Evolutionary conservation across 176 grass and related monocot genomes (phyloP), one percentile per base, ranked within the genome.

Genomic region (Ensete glaucum): DNA sequence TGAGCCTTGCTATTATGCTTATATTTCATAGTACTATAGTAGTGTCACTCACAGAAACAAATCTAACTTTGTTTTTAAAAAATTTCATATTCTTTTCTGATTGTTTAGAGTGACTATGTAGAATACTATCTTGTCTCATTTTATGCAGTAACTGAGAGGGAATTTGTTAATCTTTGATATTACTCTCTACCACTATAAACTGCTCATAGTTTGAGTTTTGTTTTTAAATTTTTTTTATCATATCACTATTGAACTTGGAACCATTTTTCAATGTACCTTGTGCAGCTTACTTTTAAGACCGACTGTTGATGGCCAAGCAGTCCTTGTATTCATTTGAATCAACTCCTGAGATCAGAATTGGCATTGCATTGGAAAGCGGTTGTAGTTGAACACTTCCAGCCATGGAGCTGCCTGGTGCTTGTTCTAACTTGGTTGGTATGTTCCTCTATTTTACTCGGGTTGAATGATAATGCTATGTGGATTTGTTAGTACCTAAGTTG

Each of bases 301-400:
- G 62, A 93, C 93, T 80, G 90, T 98, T 87, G 95, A 98, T 84
- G 90, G 95, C 48, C 88, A 93, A 91, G 90, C 95, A 78, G 69
- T 98, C 62, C 88, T 23, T 98, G 17, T 98, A 98, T 84, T 93
- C 95, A 66, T 98, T 98, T 81, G 90, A 91, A 70, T 89, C 95
- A 62, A 82, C 88, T 64, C 95, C 95, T 29, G 90, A 98, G 76
- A 75, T 98, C 79, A 88, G 82, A 82, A 89, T 93, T 73, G 91
- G 88, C 64, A 90, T 98, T 80, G 90, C 90, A 81, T 93, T 98
- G 77, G 95, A 90, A 87, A 92, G 90, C 66, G 95, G 90, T 75
- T 85, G 85, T 78, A 88, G 84, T 64, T 88, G 89, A 84, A 67
- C 86, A 50, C 82, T 82, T 85, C 95, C 95, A 56, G 88, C 86